These are phyloP conservation scores for Silene vulgaris DNA, from an alignment of 179 eudicot species.

Conservation along the genomic window DNA sequence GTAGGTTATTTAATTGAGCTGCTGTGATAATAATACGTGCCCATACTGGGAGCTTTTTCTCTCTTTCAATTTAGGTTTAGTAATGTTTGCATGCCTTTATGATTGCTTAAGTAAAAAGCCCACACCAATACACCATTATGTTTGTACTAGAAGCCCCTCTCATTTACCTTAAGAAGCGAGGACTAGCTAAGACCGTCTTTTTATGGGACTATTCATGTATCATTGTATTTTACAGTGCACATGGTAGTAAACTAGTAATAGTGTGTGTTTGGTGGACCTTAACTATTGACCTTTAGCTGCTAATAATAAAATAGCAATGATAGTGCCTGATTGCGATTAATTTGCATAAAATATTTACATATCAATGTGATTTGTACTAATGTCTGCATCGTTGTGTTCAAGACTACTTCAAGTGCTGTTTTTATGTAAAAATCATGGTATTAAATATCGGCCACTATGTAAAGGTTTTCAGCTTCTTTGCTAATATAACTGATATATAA, in stretches of 20 bases:
- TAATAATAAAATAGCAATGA: neutral
- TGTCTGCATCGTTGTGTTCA: too few relatives aligned
- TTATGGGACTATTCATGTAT: neutral
- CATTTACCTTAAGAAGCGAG: too few relatives aligned
- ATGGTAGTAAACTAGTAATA: neutral
- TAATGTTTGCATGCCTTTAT: neutral
- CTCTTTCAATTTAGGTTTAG: neutral
- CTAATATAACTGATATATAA: too few relatives aligned
- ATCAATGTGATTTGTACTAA: too few relatives aligned
- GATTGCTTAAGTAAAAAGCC: neutral
- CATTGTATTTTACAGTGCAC: neutral
- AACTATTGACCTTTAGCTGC: neutral
- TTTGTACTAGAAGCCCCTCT: too few relatives aligned
- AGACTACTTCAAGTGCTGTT: too few relatives aligned
- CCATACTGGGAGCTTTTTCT: too few relatives aligned
- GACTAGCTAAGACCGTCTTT: neutral
- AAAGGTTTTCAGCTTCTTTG: too few relatives aligned
- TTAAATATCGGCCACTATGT: too few relatives aligned
- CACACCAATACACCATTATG: neutral
- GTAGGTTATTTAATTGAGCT: slow-evolving; percentile 33
- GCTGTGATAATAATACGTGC: slow-evolving; percentile 1
- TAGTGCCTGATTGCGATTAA: neutral
- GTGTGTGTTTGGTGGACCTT: neutral
- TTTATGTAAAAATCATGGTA: too few relatives aligned
- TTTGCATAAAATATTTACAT: neutral